Evolutionary conservation across 352 stramenopile species (phyloP), one percentile per base, ranked within the genome.

Genomic region (Phytopythium aichiense): DNA sequence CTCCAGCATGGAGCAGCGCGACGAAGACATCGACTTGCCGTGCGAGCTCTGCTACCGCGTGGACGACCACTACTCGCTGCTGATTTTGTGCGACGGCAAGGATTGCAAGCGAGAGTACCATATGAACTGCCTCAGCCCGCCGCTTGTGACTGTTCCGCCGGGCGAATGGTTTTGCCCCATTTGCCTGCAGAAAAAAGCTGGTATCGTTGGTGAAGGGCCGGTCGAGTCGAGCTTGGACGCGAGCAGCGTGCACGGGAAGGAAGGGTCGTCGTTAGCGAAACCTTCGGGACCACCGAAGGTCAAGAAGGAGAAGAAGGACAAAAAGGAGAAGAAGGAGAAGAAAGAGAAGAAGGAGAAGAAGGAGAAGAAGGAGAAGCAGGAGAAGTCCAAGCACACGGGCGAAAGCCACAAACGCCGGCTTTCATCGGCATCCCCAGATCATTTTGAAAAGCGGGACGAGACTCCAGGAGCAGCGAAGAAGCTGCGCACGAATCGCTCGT

Each of bases 71-170:
- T 91, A 86, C 48, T 94, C 84, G 51, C 75, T 89, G 59, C 64
- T 92, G 7, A 91, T 95, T 60, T 68, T 95, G n/a, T 95, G 87
- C 52, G 87, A 95, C 40, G 84, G 84, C 22, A 76, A 88, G 35
- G 73, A 85, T 51, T 95, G 87, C 67, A 89, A 90, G 60, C 79
- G 81, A 1, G 84, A 94, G 66, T 95, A 90, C 65, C 87, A 95
- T 65, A 94, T 93, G 83, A 87, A 89, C 48, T 95, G 87, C 54
- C 68, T 95, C 31, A 76, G 49, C 18, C 87, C 87, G 9, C 87
- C 87, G 22, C 69, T 95, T 8, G 61, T 76, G 13, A 53, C 69
- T 9, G 75, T 94, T 16, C 87, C 87, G 8, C 67, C 72, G 28
- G 87, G 87, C 9, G 71, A 91, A 46, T 95, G 87, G 87, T 92